Evolutionary conservation across 2,329 filamentous ascomycete genomes (phyloP), one percentile per base, ranked within the genome.

Genomic region (Akanthomyces lecanii): DNA sequence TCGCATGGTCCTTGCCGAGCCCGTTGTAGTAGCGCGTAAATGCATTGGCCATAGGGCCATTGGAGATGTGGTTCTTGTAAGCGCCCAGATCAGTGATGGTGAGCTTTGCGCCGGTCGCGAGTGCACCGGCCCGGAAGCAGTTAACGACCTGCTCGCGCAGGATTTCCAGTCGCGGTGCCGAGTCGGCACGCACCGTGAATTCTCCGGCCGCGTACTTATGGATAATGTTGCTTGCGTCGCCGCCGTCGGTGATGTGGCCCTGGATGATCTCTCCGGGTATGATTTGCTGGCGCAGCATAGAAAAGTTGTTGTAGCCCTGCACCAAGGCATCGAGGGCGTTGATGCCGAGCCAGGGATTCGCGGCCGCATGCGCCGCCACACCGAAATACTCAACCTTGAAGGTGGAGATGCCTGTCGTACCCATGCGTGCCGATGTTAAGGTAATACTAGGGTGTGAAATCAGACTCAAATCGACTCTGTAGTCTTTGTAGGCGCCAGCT

Each of bases 311-410:
- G 67, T 81, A 82, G 6, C 74, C 78, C 0, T 76, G 74, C 3
- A 86, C 73, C 25, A 84, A 67, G 0, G 82, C 83, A 68, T 87
- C 84, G 1, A 86, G 77, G 0, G 83, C 83, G 68, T 86, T 86
- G 67, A 83, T 76, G 0, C 84, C 83, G 5, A 82, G 75, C 83
- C 82, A 86, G 0, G 83, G 84, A 36, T 76, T 80, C 1, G 78
- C 77, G 3, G 81, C 82, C 0, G 83, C 83, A 66, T 86, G 83
- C 0, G 84, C 82, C 61, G 81, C 80, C 44, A 77, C 78, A 5
- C 84, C 85, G 11, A 79, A 77, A 67, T 82, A 85, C 65, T 81
- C 80, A 4, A 80, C 81, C 52, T 76, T 77, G 69, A 84, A 78
- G 57, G 74, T 72, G 5, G 73, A 68, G 66, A 81, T 85, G 5